Evolutionary conservation across 2,329 filamentous ascomycete species (phyloP), one percentile per base, ranked within the genome.

Genomic region (Plenodomus tracheiphilus): DNA sequence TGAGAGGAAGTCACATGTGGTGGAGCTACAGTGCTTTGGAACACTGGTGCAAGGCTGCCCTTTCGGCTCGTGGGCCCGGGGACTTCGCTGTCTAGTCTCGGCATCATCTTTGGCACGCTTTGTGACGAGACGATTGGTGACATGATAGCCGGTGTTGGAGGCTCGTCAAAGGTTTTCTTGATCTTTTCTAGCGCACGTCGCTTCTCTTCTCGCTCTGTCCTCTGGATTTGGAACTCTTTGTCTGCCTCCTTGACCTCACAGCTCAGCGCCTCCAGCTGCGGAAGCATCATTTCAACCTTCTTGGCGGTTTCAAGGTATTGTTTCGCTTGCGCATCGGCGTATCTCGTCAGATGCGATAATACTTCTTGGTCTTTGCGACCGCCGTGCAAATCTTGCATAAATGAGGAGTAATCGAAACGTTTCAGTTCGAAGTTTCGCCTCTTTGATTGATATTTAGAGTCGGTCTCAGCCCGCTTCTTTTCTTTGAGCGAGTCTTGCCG

Each of bases 291-390:
- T 57, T 96, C 92, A 41, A 99, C 87, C 71, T 88, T 96, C 72
- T 92, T 92, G 11, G 93, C 88, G 0, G 92, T 88, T 1, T 82
- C 77, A 43, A 97, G 78, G 65, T 96, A 97, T 50, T 83, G 86
- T 63, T 84, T 87, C 15, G 94, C 90, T 68, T 99, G 94, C 2
- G 87, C 85, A 69, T 96, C 91, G 9, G 95, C 95, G 70, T 92
- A 99, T 68, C 88, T 93, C 1, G 94, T 99, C 25, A 99, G 80
- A 68, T 97, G 89, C 1, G 93, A 97, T 22, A 99, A 75, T 4
- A 99, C 89, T 70, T 99, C 94, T 67, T 97, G 94, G 65, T 99
- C 94, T 71, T 97, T 99, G 54, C 94, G 87, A n/a, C 94, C 94
- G 22, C 94, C 94, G 56, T 97, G 94, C n/a, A 99, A 80, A 76